These are phyloP conservation scores for Pyrrhoderma lamaoense DNA, from an alignment of 1,284 basidiomycete genomes.

Conservation along the genomic window DNA sequence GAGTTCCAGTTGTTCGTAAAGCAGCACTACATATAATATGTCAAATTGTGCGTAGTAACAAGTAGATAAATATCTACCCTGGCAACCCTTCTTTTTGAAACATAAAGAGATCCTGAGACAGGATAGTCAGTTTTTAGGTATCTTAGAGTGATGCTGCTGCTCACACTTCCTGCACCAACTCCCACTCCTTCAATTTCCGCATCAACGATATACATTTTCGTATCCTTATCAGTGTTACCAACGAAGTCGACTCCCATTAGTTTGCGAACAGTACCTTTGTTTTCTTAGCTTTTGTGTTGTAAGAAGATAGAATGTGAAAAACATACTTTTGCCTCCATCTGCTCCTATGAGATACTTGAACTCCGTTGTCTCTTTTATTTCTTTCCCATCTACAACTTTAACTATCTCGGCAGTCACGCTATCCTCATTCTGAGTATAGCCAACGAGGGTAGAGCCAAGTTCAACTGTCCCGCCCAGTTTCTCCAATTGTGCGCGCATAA, in stretches of 20 bases:
- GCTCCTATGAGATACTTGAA: slow-evolving; percentile 28
- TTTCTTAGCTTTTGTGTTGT: no score
- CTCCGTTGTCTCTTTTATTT: slow-evolving; percentile 3
- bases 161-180: background rate
- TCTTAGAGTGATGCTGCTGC: background rate
- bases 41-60: background rate
- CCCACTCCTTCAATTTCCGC: slow-evolving; percentile 4
- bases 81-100: background rate
- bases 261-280: slow-evolving; percentile 29
- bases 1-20: no score
- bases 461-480: slow-evolving; percentile 12
- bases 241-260: slow-evolving; percentile 37
- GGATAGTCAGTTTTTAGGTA: background rate
- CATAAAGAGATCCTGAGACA: background rate
- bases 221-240: slow-evolving; percentile 34
- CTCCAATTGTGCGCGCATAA: slow-evolving; percentile 15
- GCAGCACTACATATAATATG: background rate
- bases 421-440: slow-evolving; percentile 9
- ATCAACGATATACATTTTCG: slow-evolving; percentile 17
- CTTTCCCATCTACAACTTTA: slow-evolving; percentile 1
- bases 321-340: slow-evolving; percentile 32
- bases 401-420: slow-evolving; percentile 1
- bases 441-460: slow-evolving; percentile 9
- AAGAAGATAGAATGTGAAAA: background rate
- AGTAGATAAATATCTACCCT: background rate